Conservation (phyloP, 2,329 filamentous ascomycete genomes). For the Arachnomyces sp. region DNA sequence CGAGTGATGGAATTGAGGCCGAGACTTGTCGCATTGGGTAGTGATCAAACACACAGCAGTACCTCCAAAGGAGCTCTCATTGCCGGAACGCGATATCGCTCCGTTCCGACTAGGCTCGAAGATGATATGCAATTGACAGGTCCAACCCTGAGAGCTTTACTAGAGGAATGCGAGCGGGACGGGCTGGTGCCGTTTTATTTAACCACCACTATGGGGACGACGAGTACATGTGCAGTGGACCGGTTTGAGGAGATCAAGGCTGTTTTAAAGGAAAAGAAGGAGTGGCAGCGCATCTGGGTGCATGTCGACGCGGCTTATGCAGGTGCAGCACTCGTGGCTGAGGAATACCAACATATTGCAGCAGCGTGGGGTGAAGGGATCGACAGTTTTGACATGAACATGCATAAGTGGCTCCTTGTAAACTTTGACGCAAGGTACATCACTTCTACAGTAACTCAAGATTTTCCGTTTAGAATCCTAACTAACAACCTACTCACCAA, state of each 20-base stretch:
- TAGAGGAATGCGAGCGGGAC: conserved; percentile 58
- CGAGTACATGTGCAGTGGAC: conserved; percentile 80
- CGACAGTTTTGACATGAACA: conserved; percentile 89
- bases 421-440: conserved; percentile 68
- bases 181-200: conserved; percentile 81
- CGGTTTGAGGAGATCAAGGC: conserved; percentile 64
- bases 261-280: conserved; percentile 38
- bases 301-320: conserved; percentile 93
- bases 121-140: conserved; percentile 67
- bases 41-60: conserved; percentile 71
- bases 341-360: conserved; percentile 68
- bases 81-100: conserved; percentile 72
- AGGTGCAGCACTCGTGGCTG: conserved; percentile 72
- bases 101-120: conserved; percentile 55
- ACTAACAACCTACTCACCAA: conserved; percentile 5
- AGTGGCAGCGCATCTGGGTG: conserved; percentile 66
- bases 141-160: conserved; percentile 49
- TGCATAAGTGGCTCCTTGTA: conserved; percentile 95
- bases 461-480: background rate
- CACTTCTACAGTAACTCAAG: background rate
- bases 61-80: conserved; percentile 84
- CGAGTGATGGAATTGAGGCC: conserved; percentile 59
- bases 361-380: conserved; percentile 54
- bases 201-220: conserved; percentile 77
- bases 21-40: conserved; percentile 71